phyloP scores from a whole-genome alignment of 495 filamentous ascomycete genomes.

The Talaromyces stipitatus region DNA sequence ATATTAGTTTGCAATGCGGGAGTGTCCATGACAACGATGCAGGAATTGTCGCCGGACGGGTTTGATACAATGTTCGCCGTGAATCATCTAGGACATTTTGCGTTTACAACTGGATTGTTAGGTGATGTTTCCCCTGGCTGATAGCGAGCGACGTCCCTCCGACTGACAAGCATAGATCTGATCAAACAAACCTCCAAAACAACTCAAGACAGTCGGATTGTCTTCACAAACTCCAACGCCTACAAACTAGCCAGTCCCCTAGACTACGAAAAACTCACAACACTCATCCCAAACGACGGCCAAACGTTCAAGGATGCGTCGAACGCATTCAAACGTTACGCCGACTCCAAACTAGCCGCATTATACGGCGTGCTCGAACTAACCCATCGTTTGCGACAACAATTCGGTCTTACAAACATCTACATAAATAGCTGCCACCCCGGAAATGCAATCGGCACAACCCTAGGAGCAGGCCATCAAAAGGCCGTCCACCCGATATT shows the following conservation, averaged over 20 bases:
- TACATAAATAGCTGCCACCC: conserved; percentile 14
- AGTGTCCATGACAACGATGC: conserved; percentile 9
- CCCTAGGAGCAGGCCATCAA: neutral
- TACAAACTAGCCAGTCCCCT: conserved; percentile 7
- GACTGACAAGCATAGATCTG: too few relatives aligned
- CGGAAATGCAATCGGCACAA: conserved; percentile 3
- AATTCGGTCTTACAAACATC: conserved; percentile 6
- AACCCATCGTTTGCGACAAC: conserved; percentile 5
- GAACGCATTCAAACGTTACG: conserved; percentile 7
- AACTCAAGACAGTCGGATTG: conserved; percentile 9
- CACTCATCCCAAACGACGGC: conserved; percentile 5
- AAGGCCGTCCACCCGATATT: neutral
- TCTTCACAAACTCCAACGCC: conserved; percentile 11
- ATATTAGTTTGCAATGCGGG: conserved; percentile 14
- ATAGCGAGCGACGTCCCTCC: too few relatives aligned
- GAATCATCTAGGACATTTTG: conserved; percentile 15
- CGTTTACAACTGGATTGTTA: conserved; percentile 10
- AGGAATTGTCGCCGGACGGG: conserved; percentile 9
- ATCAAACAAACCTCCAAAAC: conserved; percentile 5
- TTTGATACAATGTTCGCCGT: conserved; percentile 12
- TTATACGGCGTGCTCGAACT: conserved; percentile 12
- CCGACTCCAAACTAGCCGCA: conserved; percentile 9
- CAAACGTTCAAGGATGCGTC: conserved; percentile 5
- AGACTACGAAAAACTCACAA: conserved; percentile 10
- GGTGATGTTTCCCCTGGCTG: neutral